phyloP scores from a whole-genome alignment of 768 basidiomycete genomes.

The Lanmaoa rubissima region DNA sequence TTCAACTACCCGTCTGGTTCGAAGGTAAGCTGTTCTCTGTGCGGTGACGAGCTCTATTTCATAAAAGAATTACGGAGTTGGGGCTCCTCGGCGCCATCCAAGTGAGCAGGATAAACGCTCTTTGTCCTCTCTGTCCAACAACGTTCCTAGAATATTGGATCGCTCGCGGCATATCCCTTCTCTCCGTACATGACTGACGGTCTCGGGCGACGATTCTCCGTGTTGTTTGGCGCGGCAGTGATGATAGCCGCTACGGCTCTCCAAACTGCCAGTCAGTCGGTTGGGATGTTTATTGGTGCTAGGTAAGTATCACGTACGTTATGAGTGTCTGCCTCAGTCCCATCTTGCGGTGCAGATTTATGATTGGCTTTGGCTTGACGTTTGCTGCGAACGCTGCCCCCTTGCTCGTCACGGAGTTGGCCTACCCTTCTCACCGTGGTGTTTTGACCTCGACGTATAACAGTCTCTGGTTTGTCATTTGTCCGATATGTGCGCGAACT shows the following conservation, averaged over 20 bases:
- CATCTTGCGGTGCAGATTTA: constrained; percentile 18
- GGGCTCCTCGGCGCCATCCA: constrained; percentile 1
- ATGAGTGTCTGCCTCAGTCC: too few species aligned
- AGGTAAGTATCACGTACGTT: background rate
- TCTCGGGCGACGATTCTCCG: constrained; percentile 36
- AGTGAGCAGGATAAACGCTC: background rate
- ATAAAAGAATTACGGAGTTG: background rate
- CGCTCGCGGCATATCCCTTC: constrained; percentile 38
- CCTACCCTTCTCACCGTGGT: constrained; percentile 46
- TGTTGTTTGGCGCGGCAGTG: constrained; percentile 38
- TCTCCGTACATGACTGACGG: constrained; percentile 39
- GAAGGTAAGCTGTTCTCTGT: background rate
- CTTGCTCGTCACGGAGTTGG: constrained; percentile 48
- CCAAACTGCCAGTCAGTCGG: constrained; percentile 38
- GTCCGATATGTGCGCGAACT: background rate
- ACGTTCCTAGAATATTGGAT: constrained; percentile 36
- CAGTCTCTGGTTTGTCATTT: constrained; percentile 38
- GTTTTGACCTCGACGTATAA: constrained; percentile 45
- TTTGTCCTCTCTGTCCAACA: background rate
- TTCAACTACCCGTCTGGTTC: background rate
- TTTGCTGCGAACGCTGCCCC: constrained; percentile 46
- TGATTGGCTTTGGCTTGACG: constrained; percentile 43
- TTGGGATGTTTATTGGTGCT: constrained; percentile 43
- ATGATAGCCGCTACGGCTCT: constrained; percentile 39
- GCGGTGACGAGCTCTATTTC: background rate